Evolutionary conservation across 1,139 yeast genomes (phyloP), one percentile per base, ranked within the genome.

Genomic region (Debaryomycetaceae sp.): DNA sequence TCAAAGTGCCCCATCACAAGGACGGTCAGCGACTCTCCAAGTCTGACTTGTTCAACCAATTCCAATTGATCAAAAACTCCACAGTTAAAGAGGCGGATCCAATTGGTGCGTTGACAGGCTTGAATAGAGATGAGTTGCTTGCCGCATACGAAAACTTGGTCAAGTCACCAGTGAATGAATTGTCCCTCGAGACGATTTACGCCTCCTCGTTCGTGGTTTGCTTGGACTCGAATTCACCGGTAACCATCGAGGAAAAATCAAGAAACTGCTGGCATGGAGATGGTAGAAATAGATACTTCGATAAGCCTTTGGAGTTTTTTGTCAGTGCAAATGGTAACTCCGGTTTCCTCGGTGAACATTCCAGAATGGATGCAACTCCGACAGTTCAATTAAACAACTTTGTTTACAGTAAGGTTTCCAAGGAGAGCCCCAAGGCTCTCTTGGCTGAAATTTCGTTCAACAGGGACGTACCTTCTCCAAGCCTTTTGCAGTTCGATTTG

Each of bases 361-460:
- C 97, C 33, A 87, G 81, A 76, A 93, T 93, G 98, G 99, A 93
- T 66, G 99, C 98, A 51, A 89, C 97, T 20, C 97, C 97, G 58
- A 93, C 97, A 35, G 83, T 88, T 57, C 84, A 91, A 58, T 71
- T 93, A 70, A 91, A 91, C 68, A 91, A 89, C 68, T 83, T 76
- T 60, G 76, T 91, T 42, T 75, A 83, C 54, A 76, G 76, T 44
- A 79, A 81, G 56, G 70, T 87, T 49, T 51, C 65, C 52, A 76
- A 81, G 63, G 73, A 59, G 55, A 66, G 60, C 62, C 76, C 75
- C 8, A 55, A 57, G 24, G 59, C 55, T 5, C 60, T 74, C 34
- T 41, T 71, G 45, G 45, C 56, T 23, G 73, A 65, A 41, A 52
- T 67, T 39, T 60, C 66, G 41, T 55, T 63, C 33, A 51, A 60